These are phyloP conservation scores for Pachysandra terminalis DNA, from an alignment of 164 flowering plant species.

Conservation along the genomic window DNA sequence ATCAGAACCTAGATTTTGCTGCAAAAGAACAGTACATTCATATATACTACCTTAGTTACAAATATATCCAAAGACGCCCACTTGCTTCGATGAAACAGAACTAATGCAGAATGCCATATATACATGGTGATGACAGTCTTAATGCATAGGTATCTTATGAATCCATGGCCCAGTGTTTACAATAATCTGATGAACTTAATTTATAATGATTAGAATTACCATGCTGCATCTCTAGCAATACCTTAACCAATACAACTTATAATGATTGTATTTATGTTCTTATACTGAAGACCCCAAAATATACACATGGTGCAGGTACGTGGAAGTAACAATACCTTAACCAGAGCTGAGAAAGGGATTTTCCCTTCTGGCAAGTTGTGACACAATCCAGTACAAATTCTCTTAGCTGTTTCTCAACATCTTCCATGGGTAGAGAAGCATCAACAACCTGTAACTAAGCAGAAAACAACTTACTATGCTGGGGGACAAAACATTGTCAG, in stretches of 20 bases:
- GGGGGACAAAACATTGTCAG: neutral
- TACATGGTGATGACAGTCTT: neutral
- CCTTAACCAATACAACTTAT: no score
- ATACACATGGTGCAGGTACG: neutral
- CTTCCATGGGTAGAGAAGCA: slow-evolving; percentile 65
- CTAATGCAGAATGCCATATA: neutral
- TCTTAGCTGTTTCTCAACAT: slow-evolving; percentile 57
- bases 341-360: slow-evolving; percentile 61
- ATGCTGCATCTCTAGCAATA: no score
- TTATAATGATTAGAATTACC: no score
- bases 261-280: neutral
- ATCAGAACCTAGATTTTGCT: no score
- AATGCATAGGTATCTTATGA: no score
- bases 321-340: slow-evolving; percentile 11
- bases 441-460: slow-evolving; percentile 52
- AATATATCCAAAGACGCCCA: no score
- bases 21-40: no score
- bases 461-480: neutral
- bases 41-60: no score
- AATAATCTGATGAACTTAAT: no score
- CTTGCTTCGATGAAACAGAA: neutral
- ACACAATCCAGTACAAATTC: slow-evolving; percentile 47
- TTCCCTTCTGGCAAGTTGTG: slow-evolving; percentile 48
- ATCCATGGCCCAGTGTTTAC: neutral
- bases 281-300: neutral